Evolutionary conservation across 2,329 filamentous ascomycete genomes (phyloP), one percentile per base, ranked within the genome.

Genomic region (Alternaria infectoria): DNA sequence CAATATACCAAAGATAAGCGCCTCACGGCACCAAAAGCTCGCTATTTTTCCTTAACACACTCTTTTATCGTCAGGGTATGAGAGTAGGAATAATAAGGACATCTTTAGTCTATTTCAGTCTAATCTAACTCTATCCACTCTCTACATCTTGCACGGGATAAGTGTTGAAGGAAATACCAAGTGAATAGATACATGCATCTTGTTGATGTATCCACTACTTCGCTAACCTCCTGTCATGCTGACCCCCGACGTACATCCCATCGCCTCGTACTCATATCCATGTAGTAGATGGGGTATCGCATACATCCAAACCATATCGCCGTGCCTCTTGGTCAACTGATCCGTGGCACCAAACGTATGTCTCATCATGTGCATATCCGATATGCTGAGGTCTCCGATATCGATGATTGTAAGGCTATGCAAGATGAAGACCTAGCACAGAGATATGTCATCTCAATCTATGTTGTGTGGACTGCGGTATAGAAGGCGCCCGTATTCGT

Each of bases 1-100:
- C 21, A 46, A 52, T 54, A 62, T 62, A 58, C 59, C 54, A 58
- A 62, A 62, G 59, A 62, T 55, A 62, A 49, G 12, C 59, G 59
- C 59, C 59, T 58, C 59, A 28, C 54, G 54, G 59, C 59, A 46
- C 43, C 44, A 60, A 58, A 62, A 55, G 55, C 23, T 26, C 19
- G 30, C 23, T 46, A 4, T 28, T 9, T 59, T 19, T 43, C 26
- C 5, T 54, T 15, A 26, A 2, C 4, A 51, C 49, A 32, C 28
- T 51, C 49, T 17, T 51, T 51, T 12, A 21, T 0, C 3, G 19
- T 46, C 7, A 11, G 28, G 28, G 19, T 23, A 51, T 8, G 28
- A 21, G 49, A 17, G 49, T 17, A 32, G 28, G 49, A 32, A 5
- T 51, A 51, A 32, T 36, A 11, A 51, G 49, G 49, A 36, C 19